Evolutionary conservation across 2,329 filamentous ascomycete genomes (phyloP).

Genomic region (Grosmannia penicillata): DNA sequence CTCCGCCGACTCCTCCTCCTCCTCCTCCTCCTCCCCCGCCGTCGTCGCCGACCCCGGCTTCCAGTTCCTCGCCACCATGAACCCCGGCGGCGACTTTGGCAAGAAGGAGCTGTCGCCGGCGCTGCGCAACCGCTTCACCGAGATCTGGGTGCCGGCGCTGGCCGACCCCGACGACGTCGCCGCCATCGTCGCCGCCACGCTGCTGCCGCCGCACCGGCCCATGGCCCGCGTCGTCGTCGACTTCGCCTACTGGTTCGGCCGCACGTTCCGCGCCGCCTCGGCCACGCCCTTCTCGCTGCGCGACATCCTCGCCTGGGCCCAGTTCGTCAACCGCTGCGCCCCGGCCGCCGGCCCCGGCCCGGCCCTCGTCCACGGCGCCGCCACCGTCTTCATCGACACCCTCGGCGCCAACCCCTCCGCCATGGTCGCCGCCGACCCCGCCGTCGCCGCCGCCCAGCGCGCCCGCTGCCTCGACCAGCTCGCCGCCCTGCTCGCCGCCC

Average conservation of each 20-base stretch:
- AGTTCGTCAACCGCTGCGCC: conserved; percentile 66
- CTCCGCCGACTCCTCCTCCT: conserved; percentile 58
- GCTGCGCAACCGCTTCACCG: conserved; percentile 88
- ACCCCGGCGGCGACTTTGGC: conserved; percentile 94
- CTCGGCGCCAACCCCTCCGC: conserved; percentile 90
- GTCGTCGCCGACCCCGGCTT: conserved; percentile 66
- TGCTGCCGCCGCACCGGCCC: conserved; percentile 31
- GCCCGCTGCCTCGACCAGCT: conserved; percentile 59
- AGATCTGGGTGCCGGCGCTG: conserved; percentile 92
- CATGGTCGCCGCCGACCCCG: conserved; percentile 56
- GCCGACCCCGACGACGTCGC: conserved; percentile 74
- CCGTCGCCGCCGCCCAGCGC: conserved; percentile 54
- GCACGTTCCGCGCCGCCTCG: conserved; percentile 60
- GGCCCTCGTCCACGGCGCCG: conserved; percentile 64
- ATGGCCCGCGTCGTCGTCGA: conserved; percentile 59
- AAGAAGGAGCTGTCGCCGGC: conserved; percentile 96
- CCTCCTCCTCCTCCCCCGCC: conserved; percentile 75
- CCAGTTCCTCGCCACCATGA: conserved; percentile 98
- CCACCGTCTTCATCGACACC: conserved; percentile 91
- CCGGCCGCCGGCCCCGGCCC: conserved; percentile 17
- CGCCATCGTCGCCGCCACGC: conserved; percentile 70
- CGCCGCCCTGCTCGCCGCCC: conserved; percentile 41
- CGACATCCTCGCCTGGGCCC: conserved; percentile 84
- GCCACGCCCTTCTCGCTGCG: conserved; percentile 75
- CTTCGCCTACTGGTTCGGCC: conserved; percentile 89